Evolutionary conservation across 2,329 filamentous ascomycete species (phyloP), one percentile per base, ranked within the genome.

Genomic region (Phialocephala subalpina): DNA sequence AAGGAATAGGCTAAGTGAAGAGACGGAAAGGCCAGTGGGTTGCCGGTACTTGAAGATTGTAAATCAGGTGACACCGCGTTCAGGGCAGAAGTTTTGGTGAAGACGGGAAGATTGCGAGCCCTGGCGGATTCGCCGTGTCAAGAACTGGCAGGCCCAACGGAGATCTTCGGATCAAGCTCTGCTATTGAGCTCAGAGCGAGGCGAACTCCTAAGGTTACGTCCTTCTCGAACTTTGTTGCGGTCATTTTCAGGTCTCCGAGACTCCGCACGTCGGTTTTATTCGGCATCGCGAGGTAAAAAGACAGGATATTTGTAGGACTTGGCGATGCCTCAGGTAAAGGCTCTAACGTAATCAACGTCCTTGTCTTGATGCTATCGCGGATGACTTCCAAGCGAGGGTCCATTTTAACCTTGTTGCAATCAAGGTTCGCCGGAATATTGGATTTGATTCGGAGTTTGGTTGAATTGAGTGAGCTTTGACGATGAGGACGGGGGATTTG

Each of bases 11-110:
- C 45, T 20, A 11, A 25, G 45, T 49, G 45, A 25, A 25, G 45
- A 49, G 45, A 5, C 40, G 14, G 40, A 18, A 16, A 18, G 16
- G 16, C 40, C 40, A 42, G 6, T 42, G 40, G 40, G 29, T 33
- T 33, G 40, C 40, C n/a, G 40, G n/a, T 42, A 42, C n/a, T 42
- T 42, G 40, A 42, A 49, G n/a, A 18, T 49, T 49, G 11, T 49
- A 12, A 22, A 49, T 49, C 45, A 49, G 45, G 45, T 49, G 45
- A 49, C 45, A 49, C 11, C n/a, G 45, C 45, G n/a, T 49, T 49
- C 45, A 20, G 45, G 45, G 45, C 2, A 49, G 4, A 9, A 33
- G 29, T 33, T 9, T 33, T 33, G 29, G 29, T 9, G 9, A 33
- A 33, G 29, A 33, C 4, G 29, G 29, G n/a, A n/a, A n/a, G n/a